A percentile compares a stretch with the other conserved stretches of the same genome.
These are phyloP conservation scores for Cercophora scortea DNA, from an alignment of 495 filamentous ascomycete genomes.

Conservation along the genomic window DNA sequence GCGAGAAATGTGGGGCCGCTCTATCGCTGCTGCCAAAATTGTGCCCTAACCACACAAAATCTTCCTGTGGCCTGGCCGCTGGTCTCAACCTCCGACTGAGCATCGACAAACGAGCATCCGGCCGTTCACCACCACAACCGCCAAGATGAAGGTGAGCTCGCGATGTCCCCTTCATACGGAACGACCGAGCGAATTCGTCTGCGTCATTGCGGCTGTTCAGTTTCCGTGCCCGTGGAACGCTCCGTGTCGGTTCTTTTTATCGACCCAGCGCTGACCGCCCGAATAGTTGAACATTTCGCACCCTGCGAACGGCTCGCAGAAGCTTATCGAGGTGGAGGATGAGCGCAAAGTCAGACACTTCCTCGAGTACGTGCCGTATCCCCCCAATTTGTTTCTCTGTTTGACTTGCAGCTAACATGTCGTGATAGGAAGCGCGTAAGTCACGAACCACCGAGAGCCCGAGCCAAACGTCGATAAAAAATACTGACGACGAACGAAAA, in stretches of 20 bases:
- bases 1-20: too few species aligned
- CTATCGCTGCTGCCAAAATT: constrained; percentile 13
- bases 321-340: constrained; percentile 97
- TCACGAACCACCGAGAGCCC: constrained; percentile 3
- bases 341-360: constrained; percentile 67
- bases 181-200: neutral
- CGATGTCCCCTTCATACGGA: neutral
- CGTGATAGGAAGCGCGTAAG: constrained; percentile 28
- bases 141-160: constrained; percentile 30
- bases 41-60: constrained; percentile 34
- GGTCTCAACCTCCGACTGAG: constrained; percentile 7
- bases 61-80: constrained; percentile 19
- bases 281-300: constrained; percentile 88
- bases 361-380: constrained; percentile 44
- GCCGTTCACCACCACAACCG: constrained; percentile 24
- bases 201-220: neutral
- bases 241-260: too few species aligned
- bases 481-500: constrained; percentile 21
- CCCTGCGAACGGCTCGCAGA: constrained; percentile 98
- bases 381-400: too few species aligned
- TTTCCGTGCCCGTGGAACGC: neutral
- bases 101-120: constrained; percentile 17
- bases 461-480: constrained; percentile 1
- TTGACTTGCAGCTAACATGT: too few species aligned
- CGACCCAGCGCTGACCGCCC: constrained; percentile 12